Evolutionary conservation across 1,284 basidiomycete species (phyloP), one percentile per base, ranked within the genome.

Genomic region (Leucoagaricus sp.): DNA sequence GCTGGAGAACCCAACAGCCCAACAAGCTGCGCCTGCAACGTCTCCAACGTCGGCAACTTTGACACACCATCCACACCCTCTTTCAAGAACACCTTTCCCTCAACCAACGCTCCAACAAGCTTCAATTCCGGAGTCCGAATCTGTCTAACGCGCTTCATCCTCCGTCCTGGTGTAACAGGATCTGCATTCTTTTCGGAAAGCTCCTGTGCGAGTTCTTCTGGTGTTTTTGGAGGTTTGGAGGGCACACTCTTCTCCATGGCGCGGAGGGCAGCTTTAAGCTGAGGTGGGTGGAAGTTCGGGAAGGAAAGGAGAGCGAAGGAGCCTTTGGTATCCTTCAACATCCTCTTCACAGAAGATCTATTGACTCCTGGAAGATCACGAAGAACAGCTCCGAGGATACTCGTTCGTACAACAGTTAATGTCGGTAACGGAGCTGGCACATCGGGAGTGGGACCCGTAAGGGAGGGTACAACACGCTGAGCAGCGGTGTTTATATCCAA

Each of bases 61-160:
- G 88, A 80, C 2, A 91, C 82, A 28, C 83, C 79, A 68, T 76
- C 73, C 58, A 92, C 74, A 10, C 77, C 79, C 7, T 77, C 71
- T 17, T 82, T 75, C 51, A 83, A 74, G 69, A 91, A 83, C 55
- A 91, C 79, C 62, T 79, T 75, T 26, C 88, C 86, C 65, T 92
- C 91, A 57, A 92, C 81, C 57, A 92, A 71, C 40, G 87, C 90
- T 17, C 90, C 91, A 57, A 89, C 76, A n/a, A 93, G 70, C 64
- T 74, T 80, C 56, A 93, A 68, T 66, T 88, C 85, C 3, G 89
- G 89, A 13, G 76, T 70, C 57, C 82, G 69, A 26, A 75, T 70
- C 49, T 82, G 79, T 51, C 76, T 76, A 61, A 80, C 71, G 50
- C 77, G 80, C 71, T 85, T 88, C 63, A 80, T 74, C 61, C 85